Evolutionary conservation across 2,329 filamentous ascomycete species (phyloP).

Genomic region (Macrophomina phaseolina): DNA sequence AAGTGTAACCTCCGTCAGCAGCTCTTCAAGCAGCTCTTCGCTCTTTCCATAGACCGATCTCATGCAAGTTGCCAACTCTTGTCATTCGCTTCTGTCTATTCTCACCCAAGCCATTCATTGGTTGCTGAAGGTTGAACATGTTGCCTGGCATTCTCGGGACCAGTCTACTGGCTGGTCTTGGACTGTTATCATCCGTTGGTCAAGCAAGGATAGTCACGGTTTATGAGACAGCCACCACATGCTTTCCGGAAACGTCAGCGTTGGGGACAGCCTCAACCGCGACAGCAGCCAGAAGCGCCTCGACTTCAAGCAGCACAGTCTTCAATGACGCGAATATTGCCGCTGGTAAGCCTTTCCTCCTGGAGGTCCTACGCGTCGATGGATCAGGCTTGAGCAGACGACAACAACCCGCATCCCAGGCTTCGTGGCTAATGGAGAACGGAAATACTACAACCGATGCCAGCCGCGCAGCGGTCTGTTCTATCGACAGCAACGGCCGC

Average conservation of each 20-base stretch:
- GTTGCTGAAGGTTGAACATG: background rate
- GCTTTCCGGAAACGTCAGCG: background rate
- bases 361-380: slow-evolving; percentile 30
- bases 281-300: background rate
- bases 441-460: slow-evolving; percentile 42
- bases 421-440: slow-evolving; percentile 37
- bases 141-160: background rate
- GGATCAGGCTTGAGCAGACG: slow-evolving; percentile 12
- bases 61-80: background rate
- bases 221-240: slow-evolving; percentile 8
- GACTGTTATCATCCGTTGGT: background rate
- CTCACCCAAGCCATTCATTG: background rate
- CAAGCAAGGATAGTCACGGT: slow-evolving; percentile 5
- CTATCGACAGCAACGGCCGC: slow-evolving; percentile 36
- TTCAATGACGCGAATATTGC: slow-evolving; percentile 5
- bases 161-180: background rate
- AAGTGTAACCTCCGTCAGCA: background rate
- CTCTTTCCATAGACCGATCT: background rate
- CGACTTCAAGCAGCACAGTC: slow-evolving; percentile 1
- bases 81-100: background rate
- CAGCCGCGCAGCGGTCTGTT: slow-evolving; percentile 37
- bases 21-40: background rate
- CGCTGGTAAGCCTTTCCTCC: slow-evolving; percentile 5
- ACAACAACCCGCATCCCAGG: background rate
- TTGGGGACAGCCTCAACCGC: background rate